Evolutionary conservation across 257 asterid genomes (phyloP), one percentile per base, ranked within the genome.

Genomic region (Nicotiana paniculata): DNA sequence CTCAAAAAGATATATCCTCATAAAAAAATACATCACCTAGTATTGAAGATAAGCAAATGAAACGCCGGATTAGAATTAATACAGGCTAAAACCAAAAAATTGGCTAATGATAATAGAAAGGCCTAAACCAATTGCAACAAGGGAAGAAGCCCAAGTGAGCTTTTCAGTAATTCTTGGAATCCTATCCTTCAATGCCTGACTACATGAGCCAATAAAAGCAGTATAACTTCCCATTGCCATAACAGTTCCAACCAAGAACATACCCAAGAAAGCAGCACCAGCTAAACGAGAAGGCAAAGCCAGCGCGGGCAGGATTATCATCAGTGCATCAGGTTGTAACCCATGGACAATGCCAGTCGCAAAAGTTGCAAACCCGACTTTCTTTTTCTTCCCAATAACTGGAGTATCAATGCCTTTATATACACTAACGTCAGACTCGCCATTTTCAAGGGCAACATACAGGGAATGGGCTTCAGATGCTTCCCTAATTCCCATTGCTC

Each of bases 211-310:
- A 17, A 96, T 92, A 33, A 96, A 91, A 35, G 91, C 98, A 0
- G 98, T 96, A 82, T 96, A 96, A 74, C 98, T 96, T 17, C 98
- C 98, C 99, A 96, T 96, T 4, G 99, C 99, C 1, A 95, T 72
- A 43, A 96, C 98, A 0, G 99, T 96, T 77, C 99, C 99, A 15
- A 93, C 90, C 89, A 96, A 87, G 85, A 96, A 96, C 98, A 95
- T 96, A 53, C 86, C 11, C 61, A 96, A 75, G 86, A 96, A 96
- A 1, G 98, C 93, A 32, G 98, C 99, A 63, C 99, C 98, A 3
- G 99, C 99, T 77, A 94, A 58, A 6, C 99, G 93, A 74, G 99
- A 96, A 4, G 99, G 99, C 91, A 96, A 51, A 64, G 98, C 99
- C 16, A 96, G 97, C 1, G 99, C 99, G 0, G 98, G 99, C 83